These are phyloP conservation scores for Claviceps sp. DNA, from an alignment of 2,329 filamentous ascomycete species.

Conservation along the genomic window DNA sequence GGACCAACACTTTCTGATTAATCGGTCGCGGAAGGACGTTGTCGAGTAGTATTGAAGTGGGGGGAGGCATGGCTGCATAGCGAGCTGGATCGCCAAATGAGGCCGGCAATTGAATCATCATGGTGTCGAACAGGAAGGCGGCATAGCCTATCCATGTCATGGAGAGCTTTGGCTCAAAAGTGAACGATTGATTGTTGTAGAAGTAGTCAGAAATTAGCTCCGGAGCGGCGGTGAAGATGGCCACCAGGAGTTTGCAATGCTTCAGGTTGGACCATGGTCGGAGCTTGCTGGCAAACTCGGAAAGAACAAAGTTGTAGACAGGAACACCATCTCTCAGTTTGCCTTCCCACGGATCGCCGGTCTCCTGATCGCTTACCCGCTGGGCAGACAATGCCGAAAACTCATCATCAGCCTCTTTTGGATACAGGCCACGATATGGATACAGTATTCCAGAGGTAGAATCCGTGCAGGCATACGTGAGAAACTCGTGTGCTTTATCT, in stretches of 20 bases:
- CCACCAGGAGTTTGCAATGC: conserved; percentile 68
- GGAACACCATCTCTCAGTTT: conserved; percentile 53
- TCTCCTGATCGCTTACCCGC: conserved; percentile 24
- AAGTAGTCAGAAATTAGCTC: conserved; percentile 87
- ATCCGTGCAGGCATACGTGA: conserved; percentile 63
- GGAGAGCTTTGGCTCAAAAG: conserved; percentile 82
- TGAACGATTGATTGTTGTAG: conserved; percentile 62
- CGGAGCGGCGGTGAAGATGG: conserved; percentile 68
- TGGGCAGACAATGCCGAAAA: conserved; percentile 11
- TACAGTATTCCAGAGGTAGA: conserved; percentile 61
- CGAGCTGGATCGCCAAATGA: conserved; percentile 55
- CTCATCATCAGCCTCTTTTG: conserved; percentile 49
- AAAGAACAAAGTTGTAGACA: conserved; percentile 66
- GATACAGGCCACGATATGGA: conserved; percentile 73
- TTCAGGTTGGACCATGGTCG: conserved; percentile 70
- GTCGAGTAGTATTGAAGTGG: conserved; percentile 66
- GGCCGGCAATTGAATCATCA: conserved; percentile 59
- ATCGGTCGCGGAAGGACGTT: conserved; percentile 75
- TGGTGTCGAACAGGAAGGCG: conserved; percentile 70
- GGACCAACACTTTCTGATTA: conserved; percentile 63
- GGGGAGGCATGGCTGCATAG: conserved; percentile 57
- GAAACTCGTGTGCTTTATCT: conserved; percentile 59
- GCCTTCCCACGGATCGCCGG: conserved; percentile 57
- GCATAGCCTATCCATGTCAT: conserved; percentile 93
- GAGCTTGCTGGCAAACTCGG: conserved; percentile 65